Base-by-base conservation (phyloP, 495 filamentous ascomycete genomes). In the Neurospora africana region DNA sequence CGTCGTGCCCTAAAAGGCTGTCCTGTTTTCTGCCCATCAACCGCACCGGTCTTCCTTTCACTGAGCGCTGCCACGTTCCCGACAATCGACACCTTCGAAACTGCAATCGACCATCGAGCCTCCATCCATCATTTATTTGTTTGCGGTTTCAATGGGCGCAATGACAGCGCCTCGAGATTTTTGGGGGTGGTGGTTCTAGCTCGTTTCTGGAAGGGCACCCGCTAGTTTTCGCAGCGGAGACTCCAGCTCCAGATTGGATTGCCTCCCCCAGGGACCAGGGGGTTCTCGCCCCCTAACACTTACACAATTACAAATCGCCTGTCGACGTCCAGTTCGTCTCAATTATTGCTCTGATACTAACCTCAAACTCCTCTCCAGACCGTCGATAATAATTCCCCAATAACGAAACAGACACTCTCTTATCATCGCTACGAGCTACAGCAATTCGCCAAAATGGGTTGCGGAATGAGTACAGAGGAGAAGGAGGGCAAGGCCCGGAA, bases 401-500 rank as follows among this genome's bases (percentile, higher is more conserved):
- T 33, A 15, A 65, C 53, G 72, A 77, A 73, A 39, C 43, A 77
- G 40, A 70, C 71, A 44, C 47, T 69, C 72, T 69, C 43, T 72
- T 72, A 72, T 74, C 70, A 72, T 75, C 72, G 58, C 72, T 67
- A 70, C 69, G 58, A 9, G 72, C 68, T 38, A 71, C 73, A 37
- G 74, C 72, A 72, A 76, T 70, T 69, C 81, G 87, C 79, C 92
- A 93, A 88, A 76, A 99, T 99, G 95, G 95, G 95, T 90, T 99
- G 95, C 83, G 94, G 94, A 83, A 97, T 97, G 94, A 98, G 96
- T 79, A 97, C 96, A 78, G 95, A 98, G 88, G 95, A 98, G 85
- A 98, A 97, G 93, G 95, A 99, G 93, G 96, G 95, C 84, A 98
- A 97, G 92, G 90, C 92, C 83, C 89, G 94, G 77, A 98, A 99